Evolutionary conservation across 495 filamentous ascomycete genomes (phyloP).

Genomic region (Pyronema omphalodes): DNA sequence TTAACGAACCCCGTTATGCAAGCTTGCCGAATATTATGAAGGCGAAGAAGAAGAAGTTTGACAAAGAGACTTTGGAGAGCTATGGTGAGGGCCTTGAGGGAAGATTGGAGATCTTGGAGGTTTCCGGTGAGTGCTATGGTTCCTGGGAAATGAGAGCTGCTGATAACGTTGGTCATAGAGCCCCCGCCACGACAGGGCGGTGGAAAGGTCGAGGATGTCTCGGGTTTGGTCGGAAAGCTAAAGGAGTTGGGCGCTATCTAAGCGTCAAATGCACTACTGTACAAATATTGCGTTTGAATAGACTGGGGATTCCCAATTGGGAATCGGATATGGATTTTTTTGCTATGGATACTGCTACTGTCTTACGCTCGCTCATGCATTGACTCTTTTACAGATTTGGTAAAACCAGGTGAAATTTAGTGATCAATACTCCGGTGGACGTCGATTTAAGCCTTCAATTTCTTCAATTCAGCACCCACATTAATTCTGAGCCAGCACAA

Average conservation of each 20-base stretch:
- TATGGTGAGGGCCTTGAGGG: conserved; percentile 53
- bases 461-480: too few species aligned
- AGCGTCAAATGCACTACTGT: conserved; percentile 6
- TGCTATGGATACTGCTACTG: too few species aligned
- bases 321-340: too few species aligned
- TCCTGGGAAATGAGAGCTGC: neutral
- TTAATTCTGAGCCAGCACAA: too few species aligned
- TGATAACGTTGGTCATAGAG: conserved; percentile 30
- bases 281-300: neutral
- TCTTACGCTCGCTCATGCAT: too few species aligned
- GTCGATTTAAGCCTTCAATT: too few species aligned
- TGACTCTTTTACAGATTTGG: too few species aligned
- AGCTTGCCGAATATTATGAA: conserved; percentile 98
- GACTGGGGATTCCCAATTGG: neutral
- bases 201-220: conserved; percentile 91
- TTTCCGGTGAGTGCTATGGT: conserved; percentile 43
- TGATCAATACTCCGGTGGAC: too few species aligned
- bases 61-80: conserved; percentile 73
- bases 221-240: conserved; percentile 73
- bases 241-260: conserved; percentile 91
- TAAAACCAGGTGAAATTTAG: too few species aligned
- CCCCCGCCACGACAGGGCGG: conserved; percentile 77
- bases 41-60: conserved; percentile 97
- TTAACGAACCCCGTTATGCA: conserved; percentile 92
- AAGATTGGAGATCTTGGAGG: conserved; percentile 73